Conservation (phyloP, 306 rosid species). For the Medicago lupulina region DNA sequence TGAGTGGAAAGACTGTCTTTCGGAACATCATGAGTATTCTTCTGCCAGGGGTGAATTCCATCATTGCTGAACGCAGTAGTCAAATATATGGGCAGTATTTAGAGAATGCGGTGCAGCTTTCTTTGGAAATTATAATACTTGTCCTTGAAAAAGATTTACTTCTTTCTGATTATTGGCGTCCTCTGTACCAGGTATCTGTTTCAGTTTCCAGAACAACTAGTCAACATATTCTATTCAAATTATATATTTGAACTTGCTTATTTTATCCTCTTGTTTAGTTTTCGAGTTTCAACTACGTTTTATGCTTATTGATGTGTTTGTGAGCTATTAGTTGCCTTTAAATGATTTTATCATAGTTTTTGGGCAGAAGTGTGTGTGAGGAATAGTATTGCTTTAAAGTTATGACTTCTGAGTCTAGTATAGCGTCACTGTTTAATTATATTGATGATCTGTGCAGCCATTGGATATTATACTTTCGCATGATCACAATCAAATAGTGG, state of each 20-base stretch:
- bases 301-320: neutral
- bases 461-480: conserved; percentile 94
- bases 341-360: conserved; percentile 10
- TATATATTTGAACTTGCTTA: conserved; percentile 21
- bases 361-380: neutral
- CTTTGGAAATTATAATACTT: conserved; percentile 84
- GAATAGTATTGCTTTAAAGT: neutral
- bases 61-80: conserved; percentile 77
- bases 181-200: conserved; percentile 78
- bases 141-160: conserved; percentile 80
- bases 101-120: conserved; percentile 90
- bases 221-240: neutral
- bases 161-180: conserved; percentile 97
- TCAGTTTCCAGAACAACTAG: neutral
- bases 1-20: conserved; percentile 91
- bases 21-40: conserved; percentile 95
- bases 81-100: conserved; percentile 80
- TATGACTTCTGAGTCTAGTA: conserved; percentile 3
- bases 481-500: conserved; percentile 91
- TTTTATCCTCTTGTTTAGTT: conserved; percentile 14
- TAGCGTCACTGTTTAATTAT: neutral
- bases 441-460: conserved; percentile 65
- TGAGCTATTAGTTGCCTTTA: neutral
- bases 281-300: conserved; percentile 11
- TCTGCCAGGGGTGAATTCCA: conserved; percentile 75